Base-by-base conservation (phyloP, 2,329 filamentous ascomycete species). In the Plenodomus biglobosus region DNA sequence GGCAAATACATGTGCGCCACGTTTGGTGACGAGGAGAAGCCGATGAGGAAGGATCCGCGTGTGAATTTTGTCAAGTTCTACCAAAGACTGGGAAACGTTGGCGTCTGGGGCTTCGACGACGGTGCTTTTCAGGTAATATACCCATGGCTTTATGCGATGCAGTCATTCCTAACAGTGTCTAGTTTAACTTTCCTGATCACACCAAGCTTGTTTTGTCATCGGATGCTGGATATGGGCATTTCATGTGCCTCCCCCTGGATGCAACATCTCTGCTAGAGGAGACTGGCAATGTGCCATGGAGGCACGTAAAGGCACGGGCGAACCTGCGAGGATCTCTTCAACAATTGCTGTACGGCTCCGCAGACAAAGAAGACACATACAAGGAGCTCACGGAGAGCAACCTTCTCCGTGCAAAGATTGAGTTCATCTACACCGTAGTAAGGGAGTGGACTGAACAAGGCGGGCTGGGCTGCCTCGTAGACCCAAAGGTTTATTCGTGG, bases 141-240 rank as follows among this genome's bases (percentile, higher is more conserved):
- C 10, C 10, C 22, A 22, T 13, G 8, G 24, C 17, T n/a, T 30
- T 32, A 6, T 7, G 8, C 18, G 32, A 34, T 32, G 13, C 11
- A 15, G 11, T 19, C 18, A 17, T 13, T 34, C 40, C 53, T 56
- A 44, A 56, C 42, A 37, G n/a, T 42, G 4, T 13, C 3, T 56
- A 90, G 82, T 88, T 92, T 73, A 92, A 94, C 73, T 94, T 94
- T 70, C 88, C 89, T 2, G 89, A 94, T 59, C 89, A 94, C 69
- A 92, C 89, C 50, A 94, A 94, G 73, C 82, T 94, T 45, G 86
- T 92, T 11, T 75, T 94, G 20, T 88, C 90, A 48, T 76, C 85
- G 1, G 82, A 86, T 22, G 88, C 87, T n/a, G 83, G 80, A 1
- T 87, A 85, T 78, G 86, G 87, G 58, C 86, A 89, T 66, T 90